A percentile compares a stretch with the other conserved stretches of the same genome.
Evolutionary conservation across 495 filamentous ascomycete species (phyloP).

Genomic region (Talaromyces trachyspermus): DNA sequence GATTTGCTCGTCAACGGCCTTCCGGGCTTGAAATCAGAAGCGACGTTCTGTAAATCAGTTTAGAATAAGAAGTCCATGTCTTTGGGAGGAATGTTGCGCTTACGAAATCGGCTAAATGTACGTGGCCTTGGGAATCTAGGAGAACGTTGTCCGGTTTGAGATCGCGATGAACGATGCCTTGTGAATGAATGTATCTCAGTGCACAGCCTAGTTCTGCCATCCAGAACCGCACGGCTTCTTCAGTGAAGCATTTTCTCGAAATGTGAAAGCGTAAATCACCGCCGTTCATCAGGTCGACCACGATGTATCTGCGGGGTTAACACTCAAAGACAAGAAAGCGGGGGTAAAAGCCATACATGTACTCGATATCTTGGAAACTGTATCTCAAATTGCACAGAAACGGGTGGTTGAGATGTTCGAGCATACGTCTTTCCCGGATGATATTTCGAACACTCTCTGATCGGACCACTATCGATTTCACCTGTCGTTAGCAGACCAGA

Average conservation of each 20-base stretch:
- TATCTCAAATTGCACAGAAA: conserved; percentile 98
- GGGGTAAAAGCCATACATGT: no score
- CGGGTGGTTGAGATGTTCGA: conserved; percentile 94
- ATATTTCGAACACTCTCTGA: conserved; percentile 98
- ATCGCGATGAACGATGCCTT: conserved; percentile 93
- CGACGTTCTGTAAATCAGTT: conserved; percentile 65
- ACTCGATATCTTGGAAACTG: conserved; percentile 98
- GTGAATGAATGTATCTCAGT: conserved; percentile 80
- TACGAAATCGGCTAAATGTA: conserved; percentile 97
- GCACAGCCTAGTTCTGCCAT: conserved; percentile 91
- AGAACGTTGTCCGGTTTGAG: conserved; percentile 97
- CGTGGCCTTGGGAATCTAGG: conserved; percentile 87
- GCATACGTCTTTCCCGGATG: conserved; percentile 92
- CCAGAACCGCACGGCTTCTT: conserved; percentile 96
- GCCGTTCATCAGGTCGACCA: conserved; percentile 97
- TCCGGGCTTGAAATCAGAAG: conserved; percentile 81
- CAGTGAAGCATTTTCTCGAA: conserved; percentile 93
- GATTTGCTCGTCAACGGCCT: conserved; percentile 90
- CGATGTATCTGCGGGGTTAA: conserved; percentile 66
- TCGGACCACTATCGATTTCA: conserved; percentile 63
- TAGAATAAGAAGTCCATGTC: no score
- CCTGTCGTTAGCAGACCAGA: conserved; percentile 3
- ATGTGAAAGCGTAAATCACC: conserved; percentile 97
- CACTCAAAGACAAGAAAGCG: no score
- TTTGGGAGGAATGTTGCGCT: no score